Percentiles rank a stretch among this genome's conserved stretches.
Conservation (phyloP, 2,329 filamentous ascomycete genomes). For the Leptographium wingfieldii region DNA sequence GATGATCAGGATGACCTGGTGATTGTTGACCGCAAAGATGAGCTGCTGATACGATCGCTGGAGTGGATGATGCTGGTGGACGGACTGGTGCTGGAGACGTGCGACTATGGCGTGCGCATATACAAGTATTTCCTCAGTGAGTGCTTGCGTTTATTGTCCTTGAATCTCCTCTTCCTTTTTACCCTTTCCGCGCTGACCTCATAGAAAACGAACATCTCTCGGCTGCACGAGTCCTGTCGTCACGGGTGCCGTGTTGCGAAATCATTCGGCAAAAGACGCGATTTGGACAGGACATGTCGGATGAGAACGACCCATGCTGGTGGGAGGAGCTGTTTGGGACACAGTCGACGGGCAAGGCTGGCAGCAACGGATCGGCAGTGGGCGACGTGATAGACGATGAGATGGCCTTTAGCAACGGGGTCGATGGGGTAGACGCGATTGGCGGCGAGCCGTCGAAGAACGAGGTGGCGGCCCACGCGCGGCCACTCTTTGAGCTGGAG, state of each 20-base stretch:
- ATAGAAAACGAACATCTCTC: conserved; percentile 37
- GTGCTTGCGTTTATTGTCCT: conserved; percentile 22
- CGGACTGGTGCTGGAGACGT: conserved; percentile 25
- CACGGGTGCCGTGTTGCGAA: conserved; percentile 35
- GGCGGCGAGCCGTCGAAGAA: conserved; percentile 20
- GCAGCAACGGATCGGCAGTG: conserved; percentile 17
- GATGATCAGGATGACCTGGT: conserved; percentile 9
- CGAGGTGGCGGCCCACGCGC: conserved; percentile 40
- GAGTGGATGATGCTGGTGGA: conserved; percentile 75
- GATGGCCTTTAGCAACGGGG: background rate
- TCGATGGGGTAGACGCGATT: background rate
- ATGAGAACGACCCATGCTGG: conserved; percentile 23
- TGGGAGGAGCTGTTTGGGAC: conserved; percentile 23
- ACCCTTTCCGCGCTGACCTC: conserved; percentile 1
- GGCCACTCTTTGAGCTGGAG: conserved; percentile 57
- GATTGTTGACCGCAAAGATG: conserved; percentile 46
- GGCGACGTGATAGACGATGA: conserved; percentile 19
- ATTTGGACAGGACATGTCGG: conserved; percentile 17
- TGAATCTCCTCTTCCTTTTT: background rate
- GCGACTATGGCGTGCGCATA: conserved; percentile 46
- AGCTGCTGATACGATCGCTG: conserved; percentile 61
- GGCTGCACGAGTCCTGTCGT: conserved; percentile 40
- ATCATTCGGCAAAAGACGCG: conserved; percentile 31
- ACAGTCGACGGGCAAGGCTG: conserved; percentile 4
- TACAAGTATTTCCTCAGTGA: conserved; percentile 76